phyloP scores from a whole-genome alignment of 1,139 yeast species.

The Suhomyces ambrosiae region DNA sequence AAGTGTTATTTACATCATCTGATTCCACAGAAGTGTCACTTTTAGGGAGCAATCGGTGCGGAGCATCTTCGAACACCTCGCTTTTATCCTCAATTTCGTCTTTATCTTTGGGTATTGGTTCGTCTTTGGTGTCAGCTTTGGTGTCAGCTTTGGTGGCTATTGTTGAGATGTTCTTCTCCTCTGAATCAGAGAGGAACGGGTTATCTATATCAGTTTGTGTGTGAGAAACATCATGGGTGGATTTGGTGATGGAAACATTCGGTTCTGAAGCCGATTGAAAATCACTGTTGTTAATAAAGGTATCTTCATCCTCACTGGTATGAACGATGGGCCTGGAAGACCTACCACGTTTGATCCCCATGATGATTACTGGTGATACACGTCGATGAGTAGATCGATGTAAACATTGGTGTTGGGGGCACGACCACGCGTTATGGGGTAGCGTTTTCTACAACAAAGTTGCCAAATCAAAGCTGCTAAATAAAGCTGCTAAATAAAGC shows the following conservation, averaged over 20 bases:
- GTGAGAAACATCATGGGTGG: not conserved
- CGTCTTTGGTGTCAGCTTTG: slow-evolving; percentile 5
- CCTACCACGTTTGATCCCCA: slow-evolving; percentile 19
- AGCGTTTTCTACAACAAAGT: too few relatives aligned
- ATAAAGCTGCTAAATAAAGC: not conserved
- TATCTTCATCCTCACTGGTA: slow-evolving; percentile 18
- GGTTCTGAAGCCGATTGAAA: slow-evolving; percentile 10
- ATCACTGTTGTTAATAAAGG: slow-evolving; percentile 49
- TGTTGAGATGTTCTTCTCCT: too few relatives aligned
- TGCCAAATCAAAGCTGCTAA: not conserved
- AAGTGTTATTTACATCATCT: slow-evolving; percentile 3
- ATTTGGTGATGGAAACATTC: slow-evolving; percentile 3
- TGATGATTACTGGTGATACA: slow-evolving; percentile 6
- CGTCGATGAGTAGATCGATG: slow-evolving; percentile 5
- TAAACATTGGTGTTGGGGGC: slow-evolving; percentile 6
- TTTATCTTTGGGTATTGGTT: slow-evolving; percentile 2
- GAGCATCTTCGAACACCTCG: slow-evolving; percentile 13
- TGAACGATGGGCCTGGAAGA: slow-evolving; percentile 11
- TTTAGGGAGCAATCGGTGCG: slow-evolving; percentile 7
- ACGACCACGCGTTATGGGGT: slow-evolving; percentile 13
- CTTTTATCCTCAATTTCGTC: slow-evolving; percentile 6
- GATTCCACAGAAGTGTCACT: slow-evolving; percentile 16
- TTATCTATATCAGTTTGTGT: slow-evolving; percentile 4
- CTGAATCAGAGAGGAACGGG: slow-evolving; percentile 6
- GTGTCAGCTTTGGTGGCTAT: too few relatives aligned